A percentile compares a stretch with the other conserved stretches of the same genome.
Conservation (phyloP, 148 eudicot species). For the Pharnaceum exiguum region DNA sequence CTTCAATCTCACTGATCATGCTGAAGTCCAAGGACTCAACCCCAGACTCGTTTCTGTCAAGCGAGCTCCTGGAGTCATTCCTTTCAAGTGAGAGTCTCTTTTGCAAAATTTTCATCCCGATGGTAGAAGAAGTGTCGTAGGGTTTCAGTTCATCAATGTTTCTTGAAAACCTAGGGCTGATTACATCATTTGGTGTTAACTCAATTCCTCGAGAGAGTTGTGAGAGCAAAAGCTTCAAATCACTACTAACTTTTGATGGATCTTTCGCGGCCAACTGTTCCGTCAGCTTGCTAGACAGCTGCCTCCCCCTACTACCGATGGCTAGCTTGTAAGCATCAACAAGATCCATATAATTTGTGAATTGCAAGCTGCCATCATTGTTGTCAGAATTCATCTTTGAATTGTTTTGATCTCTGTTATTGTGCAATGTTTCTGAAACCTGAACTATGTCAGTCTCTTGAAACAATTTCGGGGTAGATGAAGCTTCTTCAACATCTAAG, state of each 20-base stretch:
- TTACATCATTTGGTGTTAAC: slow-evolving; percentile 31
- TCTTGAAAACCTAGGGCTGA: slow-evolving; percentile 58
- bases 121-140: slow-evolving; percentile 35
- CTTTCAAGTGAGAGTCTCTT: slow-evolving; percentile 78
- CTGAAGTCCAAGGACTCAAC: slow-evolving; percentile 41
- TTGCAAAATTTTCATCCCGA: slow-evolving; percentile 59
- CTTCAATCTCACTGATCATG: slow-evolving; percentile 74
- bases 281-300: slow-evolving; percentile 58
- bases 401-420: slow-evolving; percentile 16
- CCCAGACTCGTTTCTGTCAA: slow-evolving; percentile 56
- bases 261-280: slow-evolving; percentile 63
- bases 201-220: slow-evolving; percentile 74
- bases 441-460: slow-evolving; percentile 15
- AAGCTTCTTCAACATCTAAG: slow-evolving; percentile 19
- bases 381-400: slow-evolving; percentile 27
- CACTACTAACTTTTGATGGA: slow-evolving; percentile 52
- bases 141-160: slow-evolving; percentile 49
- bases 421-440: slow-evolving; percentile 23
- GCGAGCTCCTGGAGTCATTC: slow-evolving; percentile 64
- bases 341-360: slow-evolving; percentile 51
- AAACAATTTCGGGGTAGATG: slow-evolving; percentile 10
- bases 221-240: slow-evolving; percentile 67
- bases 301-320: slow-evolving; percentile 56
- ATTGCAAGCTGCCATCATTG: slow-evolving; percentile 31
- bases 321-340: slow-evolving; percentile 93